Percentiles rank a stretch among this genome's conserved stretches.
Evolutionary conservation across 257 asterid genomes (phyloP).

Genomic region (Nemophila menziesii): DNA sequence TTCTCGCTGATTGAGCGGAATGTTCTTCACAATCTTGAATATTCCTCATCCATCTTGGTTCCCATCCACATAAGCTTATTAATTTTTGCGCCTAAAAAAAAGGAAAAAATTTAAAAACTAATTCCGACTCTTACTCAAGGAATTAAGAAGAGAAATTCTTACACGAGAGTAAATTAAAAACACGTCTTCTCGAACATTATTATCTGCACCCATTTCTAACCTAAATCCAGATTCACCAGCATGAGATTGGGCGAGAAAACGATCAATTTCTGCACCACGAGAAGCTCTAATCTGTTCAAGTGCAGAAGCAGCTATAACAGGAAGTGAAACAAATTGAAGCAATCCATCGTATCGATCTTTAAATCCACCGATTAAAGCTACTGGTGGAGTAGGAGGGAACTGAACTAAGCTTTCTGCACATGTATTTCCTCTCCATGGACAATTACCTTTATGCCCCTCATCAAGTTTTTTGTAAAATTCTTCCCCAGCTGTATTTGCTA

Average conservation of each 20-base stretch:
- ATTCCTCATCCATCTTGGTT: constrained; percentile 99
- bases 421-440: constrained; percentile 92
- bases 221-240: constrained; percentile 57
- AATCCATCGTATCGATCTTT: constrained; percentile 97
- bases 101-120: constrained; percentile 5
- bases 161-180: constrained; percentile 69
- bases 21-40: constrained; percentile 97
- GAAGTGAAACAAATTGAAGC: constrained; percentile 92
- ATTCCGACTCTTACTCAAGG: too few species aligned
- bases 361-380: constrained; percentile 94
- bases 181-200: constrained; percentile 56
- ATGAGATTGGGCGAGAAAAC: constrained; percentile 68
- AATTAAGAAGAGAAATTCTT: constrained; percentile 18
- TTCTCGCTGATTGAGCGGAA: constrained; percentile 96
- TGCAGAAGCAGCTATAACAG: constrained; percentile 67
- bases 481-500: constrained; percentile 72
- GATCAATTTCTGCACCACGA: constrained; percentile 76
- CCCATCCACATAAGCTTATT: constrained; percentile 99
- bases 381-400: constrained; percentile 98
- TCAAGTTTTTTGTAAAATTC: constrained; percentile 69
- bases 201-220: constrained; percentile 58
- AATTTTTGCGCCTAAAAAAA: constrained; percentile 72
- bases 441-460: constrained; percentile 61
- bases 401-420: constrained; percentile 97
- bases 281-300: constrained; percentile 67